A percentile compares a stretch with the other conserved stretches of the same genome.
These are phyloP conservation scores for Blastobotrys malaysiensis DNA, from an alignment of 1,139 yeast genomes.

Conservation along the genomic window DNA sequence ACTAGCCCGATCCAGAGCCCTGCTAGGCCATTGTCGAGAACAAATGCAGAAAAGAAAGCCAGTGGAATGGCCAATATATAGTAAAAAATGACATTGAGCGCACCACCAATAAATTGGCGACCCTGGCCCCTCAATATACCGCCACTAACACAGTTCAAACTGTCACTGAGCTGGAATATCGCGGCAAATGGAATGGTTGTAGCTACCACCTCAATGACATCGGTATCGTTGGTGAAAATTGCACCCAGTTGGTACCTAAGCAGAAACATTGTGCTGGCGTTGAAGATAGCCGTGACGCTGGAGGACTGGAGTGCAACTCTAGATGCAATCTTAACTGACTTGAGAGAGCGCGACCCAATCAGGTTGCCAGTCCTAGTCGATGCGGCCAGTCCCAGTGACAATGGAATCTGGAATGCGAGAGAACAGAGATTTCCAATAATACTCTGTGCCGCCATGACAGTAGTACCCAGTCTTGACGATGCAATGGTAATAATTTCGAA, in stretches of 20 bases:
- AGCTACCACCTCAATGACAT: slow-evolving; percentile 47
- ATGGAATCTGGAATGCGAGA: slow-evolving; percentile 77
- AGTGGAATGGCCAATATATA: slow-evolving; percentile 69
- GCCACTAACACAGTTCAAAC: slow-evolving; percentile 74
- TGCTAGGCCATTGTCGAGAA: slow-evolving; percentile 45
- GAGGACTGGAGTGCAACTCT: slow-evolving; percentile 56
- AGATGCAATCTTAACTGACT: slow-evolving; percentile 60
- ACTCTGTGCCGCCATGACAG: slow-evolving; percentile 82
- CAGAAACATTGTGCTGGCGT: slow-evolving; percentile 48
- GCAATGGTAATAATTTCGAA: slow-evolving; percentile 71
- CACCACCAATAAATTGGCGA: slow-evolving; percentile 75
- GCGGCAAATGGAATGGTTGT: slow-evolving; percentile 72
- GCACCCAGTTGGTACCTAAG: slow-evolving; percentile 54
- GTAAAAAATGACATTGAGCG: slow-evolving; percentile 68
- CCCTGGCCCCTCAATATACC: slow-evolving; percentile 88
- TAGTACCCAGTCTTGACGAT: slow-evolving; percentile 75
- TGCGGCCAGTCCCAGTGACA: slow-evolving; percentile 82
- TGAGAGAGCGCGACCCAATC: slow-evolving; percentile 69
- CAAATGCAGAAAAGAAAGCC: slow-evolving; percentile 60
- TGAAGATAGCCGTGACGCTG: slow-evolving; percentile 48
- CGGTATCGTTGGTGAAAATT: slow-evolving; percentile 60
- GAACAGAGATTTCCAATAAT: slow-evolving; percentile 81
- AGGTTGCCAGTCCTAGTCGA: slow-evolving; percentile 86
- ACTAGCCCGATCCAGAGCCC: slow-evolving; percentile 88
- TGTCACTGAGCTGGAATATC: slow-evolving; percentile 69